phyloP scores from a whole-genome alignment of 2,329 filamentous ascomycete genomes.

The Sporothrix pseudoabietina region DNA sequence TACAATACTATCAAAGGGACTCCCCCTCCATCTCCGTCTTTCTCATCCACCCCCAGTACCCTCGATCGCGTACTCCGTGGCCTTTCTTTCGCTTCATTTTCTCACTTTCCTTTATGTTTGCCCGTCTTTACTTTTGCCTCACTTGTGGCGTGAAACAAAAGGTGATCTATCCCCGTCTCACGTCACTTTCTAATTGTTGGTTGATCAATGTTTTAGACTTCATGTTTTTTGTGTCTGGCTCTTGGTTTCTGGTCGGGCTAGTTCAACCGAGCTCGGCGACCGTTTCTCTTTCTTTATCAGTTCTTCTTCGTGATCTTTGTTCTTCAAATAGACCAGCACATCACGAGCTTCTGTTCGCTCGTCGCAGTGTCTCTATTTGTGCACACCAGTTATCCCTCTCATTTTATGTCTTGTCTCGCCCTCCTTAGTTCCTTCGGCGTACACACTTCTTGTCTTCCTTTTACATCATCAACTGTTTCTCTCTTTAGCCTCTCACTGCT shows the following conservation, averaged over 20 bases:
- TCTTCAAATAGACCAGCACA: background rate
- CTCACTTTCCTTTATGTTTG: background rate
- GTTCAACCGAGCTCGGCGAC: conserved; percentile 15
- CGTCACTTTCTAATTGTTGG: background rate
- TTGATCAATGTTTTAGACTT: background rate
- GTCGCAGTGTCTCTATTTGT: background rate
- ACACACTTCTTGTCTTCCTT: background rate
- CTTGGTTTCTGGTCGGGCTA: background rate
- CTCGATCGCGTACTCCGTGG: background rate
- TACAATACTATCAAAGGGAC: background rate
- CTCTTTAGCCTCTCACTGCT: background rate
- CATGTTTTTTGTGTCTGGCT: background rate
- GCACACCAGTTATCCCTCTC: background rate
- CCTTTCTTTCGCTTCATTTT: background rate
- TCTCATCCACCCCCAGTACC: background rate
- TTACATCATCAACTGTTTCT: background rate
- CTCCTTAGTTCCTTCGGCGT: background rate
- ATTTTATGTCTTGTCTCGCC: background rate
- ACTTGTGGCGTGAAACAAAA: background rate
- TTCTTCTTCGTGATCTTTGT: background rate
- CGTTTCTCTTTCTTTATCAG: background rate
- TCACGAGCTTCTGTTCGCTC: background rate
- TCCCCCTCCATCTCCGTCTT: background rate
- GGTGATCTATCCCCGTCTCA: background rate
- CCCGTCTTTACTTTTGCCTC: background rate